A percentile compares a stretch with the other conserved stretches of the same genome.
Evolutionary conservation across 1,139 yeast genomes (phyloP).

Genomic region (Kodamaea arcana): DNA sequence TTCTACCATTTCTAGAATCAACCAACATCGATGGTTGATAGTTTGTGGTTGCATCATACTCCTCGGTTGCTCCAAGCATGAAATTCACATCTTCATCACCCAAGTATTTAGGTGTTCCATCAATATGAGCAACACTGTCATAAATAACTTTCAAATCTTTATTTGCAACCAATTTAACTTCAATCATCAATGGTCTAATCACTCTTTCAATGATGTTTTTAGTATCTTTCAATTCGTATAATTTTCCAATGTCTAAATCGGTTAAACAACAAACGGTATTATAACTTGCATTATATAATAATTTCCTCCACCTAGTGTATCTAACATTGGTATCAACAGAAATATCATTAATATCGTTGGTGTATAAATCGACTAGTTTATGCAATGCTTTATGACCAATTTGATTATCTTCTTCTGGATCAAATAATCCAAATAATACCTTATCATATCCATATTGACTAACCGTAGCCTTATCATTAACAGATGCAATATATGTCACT

Average conservation of each 20-base stretch:
- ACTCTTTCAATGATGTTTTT: conserved; percentile 15
- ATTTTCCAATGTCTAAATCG: conserved; percentile 41
- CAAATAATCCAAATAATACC: conserved; percentile 53
- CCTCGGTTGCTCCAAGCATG: conserved; percentile 16
- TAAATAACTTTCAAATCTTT: conserved; percentile 15
- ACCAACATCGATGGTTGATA: conserved; percentile 66
- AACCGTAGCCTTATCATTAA: conserved; percentile 51
- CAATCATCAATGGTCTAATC: conserved; percentile 23
- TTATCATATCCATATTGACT: conserved; percentile 52
- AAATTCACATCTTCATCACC: conserved; percentile 14
- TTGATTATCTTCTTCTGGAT: conserved; percentile 11
- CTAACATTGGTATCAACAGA: conserved; percentile 46
- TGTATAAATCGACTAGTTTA: conserved; percentile 49
- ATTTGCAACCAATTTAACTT: conserved; percentile 21
- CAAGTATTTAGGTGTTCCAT: conserved; percentile 13
- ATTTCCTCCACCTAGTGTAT: conserved; percentile 65
- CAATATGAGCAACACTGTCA: conserved; percentile 12
- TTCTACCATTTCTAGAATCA: conserved; percentile 65
- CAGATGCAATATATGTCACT: conserved; percentile 64
- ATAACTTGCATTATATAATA: conserved; percentile 64
- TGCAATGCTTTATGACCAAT: conserved; percentile 23
- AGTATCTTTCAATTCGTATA: conserved; percentile 15
- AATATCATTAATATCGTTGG: conserved; percentile 39
- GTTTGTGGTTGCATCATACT: conserved; percentile 17
- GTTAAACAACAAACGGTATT: conserved; percentile 61